These are phyloP conservation scores for Inga oerstediana DNA, from an alignment of 306 rosid species.

Conservation along the genomic window DNA sequence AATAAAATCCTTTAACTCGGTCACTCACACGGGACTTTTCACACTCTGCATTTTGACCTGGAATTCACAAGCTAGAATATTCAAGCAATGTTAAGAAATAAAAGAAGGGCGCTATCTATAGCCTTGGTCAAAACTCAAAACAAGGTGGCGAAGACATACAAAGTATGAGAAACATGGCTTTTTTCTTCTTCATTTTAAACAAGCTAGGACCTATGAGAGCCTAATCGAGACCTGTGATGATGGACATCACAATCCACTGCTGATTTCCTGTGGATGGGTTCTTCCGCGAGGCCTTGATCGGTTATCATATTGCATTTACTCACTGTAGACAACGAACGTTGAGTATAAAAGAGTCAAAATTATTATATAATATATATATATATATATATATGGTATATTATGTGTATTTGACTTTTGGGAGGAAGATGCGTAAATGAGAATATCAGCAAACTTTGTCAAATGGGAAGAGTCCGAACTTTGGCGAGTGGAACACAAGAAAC, in stretches of 20 bases:
- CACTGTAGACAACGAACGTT: conserved; percentile 8
- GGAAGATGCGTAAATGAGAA: conserved; percentile 40
- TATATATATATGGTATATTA: not conserved
- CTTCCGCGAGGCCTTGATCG: conserved; percentile 22
- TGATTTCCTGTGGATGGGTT: conserved; percentile 22
- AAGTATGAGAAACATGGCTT: not conserved
- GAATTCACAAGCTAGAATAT: conserved; percentile 2
- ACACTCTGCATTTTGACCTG: not conserved
- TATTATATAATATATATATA: not conserved
- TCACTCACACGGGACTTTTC: not conserved
- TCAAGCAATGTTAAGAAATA: not conserved
- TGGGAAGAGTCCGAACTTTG: conserved; percentile 49
- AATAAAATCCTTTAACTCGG: not conserved
- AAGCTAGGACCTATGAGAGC: not conserved
- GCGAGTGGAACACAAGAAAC: conserved; percentile 31
- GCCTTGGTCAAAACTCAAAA: no score
- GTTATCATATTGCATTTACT: conserved; percentile 30
- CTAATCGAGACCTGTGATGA: not conserved
- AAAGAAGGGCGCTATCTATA: no score
- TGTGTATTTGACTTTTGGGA: conserved; percentile 41
- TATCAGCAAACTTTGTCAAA: conserved; percentile 26
- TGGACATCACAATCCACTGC: conserved; percentile 34
- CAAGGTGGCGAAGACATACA: not conserved
- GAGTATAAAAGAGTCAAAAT: conserved; percentile 29
- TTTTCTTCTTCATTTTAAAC: not conserved